Evolutionary conservation across 106 monocot genomes (phyloP), one percentile per base, ranked within the genome.

Genomic region (Triglochin maritima): DNA sequence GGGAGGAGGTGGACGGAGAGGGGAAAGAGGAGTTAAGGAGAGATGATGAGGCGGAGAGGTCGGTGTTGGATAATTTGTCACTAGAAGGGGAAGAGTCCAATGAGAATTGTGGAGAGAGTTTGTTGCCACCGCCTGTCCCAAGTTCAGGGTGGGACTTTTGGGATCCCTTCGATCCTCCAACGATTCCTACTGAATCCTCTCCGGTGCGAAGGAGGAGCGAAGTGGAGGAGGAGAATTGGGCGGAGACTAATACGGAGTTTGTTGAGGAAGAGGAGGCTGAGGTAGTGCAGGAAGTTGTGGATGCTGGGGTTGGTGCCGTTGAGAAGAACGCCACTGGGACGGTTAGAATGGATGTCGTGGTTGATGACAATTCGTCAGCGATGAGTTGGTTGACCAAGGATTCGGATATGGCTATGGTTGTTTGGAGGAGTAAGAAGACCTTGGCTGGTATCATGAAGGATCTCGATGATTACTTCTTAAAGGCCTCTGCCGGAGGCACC

Each of bases 391-490:
- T 82, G 7, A 89, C 89, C 4, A 94, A 85, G 63, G 89, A 89
- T 2, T 81, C 84, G 7, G 89, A 87, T 9, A 58, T 54, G 57
- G 72, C 72, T 2, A 29, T 66, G 77, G 79, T 79, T 51, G 77
- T 69, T 29, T 87, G 79, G 84, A 79, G 79, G 75, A 79, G 74
- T 57, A 87, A 81, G 75, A 87, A 79, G 83, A 80, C 83, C n/a
- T 50, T 95, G 68, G 63, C 75, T 1, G 85, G 79, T 46, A 85
- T 87, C 44, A 79, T 83, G 58, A 87, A 83, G 77, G 87, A 94
- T 65, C 62, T 94, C 57, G 94, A 94, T 69, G 94, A 94, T 60
- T 89, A 82, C 64, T 94, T 94, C 79, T 81, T 94, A 70, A 94
- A 89, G 64, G 94, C 94, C 47, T 86, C 89, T 3, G 89, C 89